Evolutionary conservation across 2,329 filamentous ascomycete genomes (phyloP), one percentile per base, ranked within the genome.

Genomic region (Colletotrichum spaethianum): DNA sequence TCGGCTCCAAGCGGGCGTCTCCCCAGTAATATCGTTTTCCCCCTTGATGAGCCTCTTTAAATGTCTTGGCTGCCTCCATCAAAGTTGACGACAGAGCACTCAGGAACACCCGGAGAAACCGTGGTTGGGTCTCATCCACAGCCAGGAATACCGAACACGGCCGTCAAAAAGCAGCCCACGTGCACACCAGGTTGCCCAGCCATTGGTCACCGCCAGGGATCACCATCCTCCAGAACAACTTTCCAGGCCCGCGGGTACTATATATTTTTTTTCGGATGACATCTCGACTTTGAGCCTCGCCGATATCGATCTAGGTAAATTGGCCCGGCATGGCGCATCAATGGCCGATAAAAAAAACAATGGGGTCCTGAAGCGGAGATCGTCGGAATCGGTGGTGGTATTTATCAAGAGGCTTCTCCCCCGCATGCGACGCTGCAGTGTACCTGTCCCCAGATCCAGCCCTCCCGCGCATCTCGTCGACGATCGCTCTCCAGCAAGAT

Each of bases 161-260:
- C 65, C 16, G 28, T 59, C 38, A 38, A 14, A 55, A 23, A 53
- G 40, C 16, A 23, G 71, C 68, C 61, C 75, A 75, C 61, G 73
- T 67, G 72, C 73, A 63, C 68, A 60, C 66, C 78, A 79, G 75
- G 76, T 79, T 79, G 63, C 67, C 66, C 63, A 76, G 78, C 74
- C 63, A 81, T 80, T 80, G 79, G 79, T 76, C 40, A 33, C 48
- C 23, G 57, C 55, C 40, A 62, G 62, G 60, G 60, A 38, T 70
- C 55, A 8, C 48, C 67, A 28, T 31, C 70, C 38, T 62, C 61
- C 55, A 16, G 26, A 28, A n/a, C 46, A 42, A 42, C 38, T 42
- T 31, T 44, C 28, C 23, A 40, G 7, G 16, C 14, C 67, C 59
- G 38, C 52, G 67, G 55, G n/a, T 26, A 11, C 48, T n/a, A 64